Evolutionary conservation across 768 basidiomycete genomes (phyloP).

Genomic region (Trametes maxima): DNA sequence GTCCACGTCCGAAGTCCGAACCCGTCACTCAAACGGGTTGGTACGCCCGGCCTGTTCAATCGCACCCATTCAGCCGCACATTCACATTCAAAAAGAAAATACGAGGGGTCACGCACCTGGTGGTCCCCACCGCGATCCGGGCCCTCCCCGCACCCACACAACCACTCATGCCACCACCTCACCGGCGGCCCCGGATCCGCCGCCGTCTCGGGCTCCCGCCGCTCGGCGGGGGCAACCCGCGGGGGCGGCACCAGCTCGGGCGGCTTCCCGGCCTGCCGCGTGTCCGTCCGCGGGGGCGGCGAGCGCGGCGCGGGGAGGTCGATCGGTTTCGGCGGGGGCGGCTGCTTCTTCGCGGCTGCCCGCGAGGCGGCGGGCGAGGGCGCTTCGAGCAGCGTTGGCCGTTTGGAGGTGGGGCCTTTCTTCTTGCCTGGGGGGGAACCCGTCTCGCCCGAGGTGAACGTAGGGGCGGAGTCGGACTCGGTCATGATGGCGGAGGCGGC

Average conservation of each 20-base stretch:
- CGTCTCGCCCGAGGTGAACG: constrained; percentile 28
- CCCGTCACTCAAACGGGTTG: constrained; percentile 54
- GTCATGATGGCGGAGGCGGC: constrained; percentile 32
- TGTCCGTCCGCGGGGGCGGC: constrained; percentile 49
- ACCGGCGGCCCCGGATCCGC: constrained; percentile 38
- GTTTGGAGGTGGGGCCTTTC: constrained; percentile 16
- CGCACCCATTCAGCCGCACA: background rate
- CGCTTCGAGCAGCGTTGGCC: constrained; percentile 29
- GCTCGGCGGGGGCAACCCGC: constrained; percentile 25
- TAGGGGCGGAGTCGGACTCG: constrained; percentile 24
- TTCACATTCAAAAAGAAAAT: background rate
- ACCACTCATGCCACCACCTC: constrained; percentile 86
- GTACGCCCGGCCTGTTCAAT: constrained; percentile 70
- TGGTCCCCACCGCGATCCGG: constrained; percentile 69
- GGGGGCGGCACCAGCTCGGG: constrained; percentile 42
- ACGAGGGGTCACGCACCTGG: constrained; percentile 51
- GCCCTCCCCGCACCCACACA: constrained; percentile 81
- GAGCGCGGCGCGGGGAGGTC: constrained; percentile 62
- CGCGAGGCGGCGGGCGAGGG: constrained; percentile 29
- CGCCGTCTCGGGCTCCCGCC: constrained; percentile 30
- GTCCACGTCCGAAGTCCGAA: too few relatives aligned
- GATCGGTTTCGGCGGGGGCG: constrained; percentile 54
- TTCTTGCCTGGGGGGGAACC: background rate
- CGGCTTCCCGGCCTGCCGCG: constrained; percentile 38
- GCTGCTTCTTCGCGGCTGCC: constrained; percentile 4